A percentile compares a stretch with the other conserved stretches of the same genome.
phyloP scores from a whole-genome alignment of 1,284 basidiomycete genomes.

The Ustilago trichophora region DNA sequence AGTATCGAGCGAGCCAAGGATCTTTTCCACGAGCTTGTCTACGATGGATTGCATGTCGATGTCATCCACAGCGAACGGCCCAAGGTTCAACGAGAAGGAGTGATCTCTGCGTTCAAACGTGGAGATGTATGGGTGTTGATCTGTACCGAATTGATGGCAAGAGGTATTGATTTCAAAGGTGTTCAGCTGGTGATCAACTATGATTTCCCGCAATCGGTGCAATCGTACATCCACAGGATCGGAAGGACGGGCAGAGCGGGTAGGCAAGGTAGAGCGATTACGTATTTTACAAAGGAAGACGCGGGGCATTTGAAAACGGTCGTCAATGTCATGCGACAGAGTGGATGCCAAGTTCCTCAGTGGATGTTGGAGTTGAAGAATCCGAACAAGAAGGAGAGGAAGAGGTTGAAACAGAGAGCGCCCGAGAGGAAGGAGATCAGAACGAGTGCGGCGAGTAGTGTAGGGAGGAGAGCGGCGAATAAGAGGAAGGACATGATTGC shows the following conservation, averaged over 20 bases:
- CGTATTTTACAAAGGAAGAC: constrained; percentile 95
- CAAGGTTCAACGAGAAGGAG: constrained; percentile 83
- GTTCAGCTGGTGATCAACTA: constrained; percentile 92
- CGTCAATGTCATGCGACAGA: constrained; percentile 91
- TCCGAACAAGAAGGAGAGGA: constrained; percentile 86
- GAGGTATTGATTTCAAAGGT: constrained; percentile 97
- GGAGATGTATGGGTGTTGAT: constrained; percentile 68
- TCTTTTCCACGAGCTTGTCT: constrained; percentile 83
- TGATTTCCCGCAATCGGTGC: constrained; percentile 71
- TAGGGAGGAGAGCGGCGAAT: constrained; percentile 51
- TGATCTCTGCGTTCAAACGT: constrained; percentile 76
- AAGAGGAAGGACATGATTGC: constrained; percentile 57
- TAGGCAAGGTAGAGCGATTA: constrained; percentile 87
- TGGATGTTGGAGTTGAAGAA: constrained; percentile 71
- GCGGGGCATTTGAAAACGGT: constrained; percentile 91
- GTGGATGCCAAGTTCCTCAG: constrained; percentile 71
- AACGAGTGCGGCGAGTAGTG: constrained; percentile 51
- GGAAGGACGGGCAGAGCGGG: constrained; percentile 97
- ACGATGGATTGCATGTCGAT: constrained; percentile 86
- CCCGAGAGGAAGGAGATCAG: constrained; percentile 72
- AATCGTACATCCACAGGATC: constrained; percentile 94
- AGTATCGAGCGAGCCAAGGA: constrained; percentile 90
- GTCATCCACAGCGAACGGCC: constrained; percentile 89
- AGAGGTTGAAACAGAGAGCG: constrained; percentile 78
- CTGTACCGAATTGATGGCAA: constrained; percentile 71